These are phyloP conservation scores for Cicer cuneatum DNA, from an alignment of 306 rosid species.

Conservation along the genomic window DNA sequence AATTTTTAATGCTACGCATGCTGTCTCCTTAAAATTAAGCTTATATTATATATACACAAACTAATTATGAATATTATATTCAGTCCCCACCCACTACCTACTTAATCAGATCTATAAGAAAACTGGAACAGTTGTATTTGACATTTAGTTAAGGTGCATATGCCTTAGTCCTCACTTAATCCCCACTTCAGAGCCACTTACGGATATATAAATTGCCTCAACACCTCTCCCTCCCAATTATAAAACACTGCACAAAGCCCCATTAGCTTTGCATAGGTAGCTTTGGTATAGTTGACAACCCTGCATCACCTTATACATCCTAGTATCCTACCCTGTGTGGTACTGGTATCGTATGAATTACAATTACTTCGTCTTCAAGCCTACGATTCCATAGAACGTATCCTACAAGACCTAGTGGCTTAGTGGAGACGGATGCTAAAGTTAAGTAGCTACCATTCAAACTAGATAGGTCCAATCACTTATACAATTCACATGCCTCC, in stretches of 20 bases:
- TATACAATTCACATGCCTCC: conserved; percentile 41
- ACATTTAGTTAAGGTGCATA: conserved; percentile 5
- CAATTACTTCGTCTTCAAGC: conserved; percentile 60
- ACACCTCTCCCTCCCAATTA: not conserved
- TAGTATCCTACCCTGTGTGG: not conserved
- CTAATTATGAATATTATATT: conserved; percentile 18
- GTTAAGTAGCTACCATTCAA: conserved; percentile 15
- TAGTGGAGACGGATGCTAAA: conserved; percentile 41
- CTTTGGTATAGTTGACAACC: not conserved
- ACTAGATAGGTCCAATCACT: conserved; percentile 18
- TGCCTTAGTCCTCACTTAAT: conserved; percentile 57
- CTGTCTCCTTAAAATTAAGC: conserved; percentile 29
- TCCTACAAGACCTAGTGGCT: conserved; percentile 37
- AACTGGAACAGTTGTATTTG: not conserved
- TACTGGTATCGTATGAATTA: conserved; percentile 33
- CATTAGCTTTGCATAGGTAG: not conserved
- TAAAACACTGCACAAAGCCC: conserved; percentile 10
- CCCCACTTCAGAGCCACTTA: conserved; percentile 56
- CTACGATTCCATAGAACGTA: conserved; percentile 44
- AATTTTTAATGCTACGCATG: conserved; percentile 11
- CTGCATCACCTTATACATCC: not conserved
- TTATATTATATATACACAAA: conserved; percentile 20
- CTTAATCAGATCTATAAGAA: conserved; percentile 33
- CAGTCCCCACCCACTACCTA: conserved; percentile 46
- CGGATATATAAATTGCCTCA: conserved; percentile 1